Percentiles rank a stretch among this genome's conserved stretches.
phyloP scores from a whole-genome alignment of 2,329 filamentous ascomycete genomes.

The Esteya vermicola region DNA sequence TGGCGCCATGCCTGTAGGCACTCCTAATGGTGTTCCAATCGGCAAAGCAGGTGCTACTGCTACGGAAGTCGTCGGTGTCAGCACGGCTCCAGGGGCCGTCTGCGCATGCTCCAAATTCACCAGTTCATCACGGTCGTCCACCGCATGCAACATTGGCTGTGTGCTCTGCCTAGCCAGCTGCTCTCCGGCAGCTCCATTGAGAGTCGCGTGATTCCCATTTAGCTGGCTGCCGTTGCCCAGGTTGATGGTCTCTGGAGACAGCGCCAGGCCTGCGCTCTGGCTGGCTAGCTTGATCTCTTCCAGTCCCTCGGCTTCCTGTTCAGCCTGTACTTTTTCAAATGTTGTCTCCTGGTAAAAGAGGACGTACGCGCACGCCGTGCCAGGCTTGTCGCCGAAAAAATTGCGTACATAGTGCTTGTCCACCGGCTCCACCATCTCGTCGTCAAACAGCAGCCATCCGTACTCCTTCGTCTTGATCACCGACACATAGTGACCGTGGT shows the following conservation, averaged over 20 bases:
- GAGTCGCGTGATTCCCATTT: too few species aligned
- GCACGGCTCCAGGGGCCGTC: conserved; percentile 39
- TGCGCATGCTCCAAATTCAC: conserved; percentile 49
- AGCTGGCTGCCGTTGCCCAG: conserved; percentile 21
- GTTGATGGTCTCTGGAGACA: conserved; percentile 18
- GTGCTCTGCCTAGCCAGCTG: conserved; percentile 36
- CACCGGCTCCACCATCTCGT: conserved; percentile 96
- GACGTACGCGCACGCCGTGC: conserved; percentile 88
- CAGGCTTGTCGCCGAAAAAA: conserved; percentile 89
- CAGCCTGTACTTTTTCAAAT: conserved; percentile 51
- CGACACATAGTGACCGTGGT: conserved; percentile 94
- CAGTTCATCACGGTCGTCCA: conserved; percentile 36
- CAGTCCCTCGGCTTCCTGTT: conserved; percentile 69
- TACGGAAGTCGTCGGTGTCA: conserved; percentile 11
- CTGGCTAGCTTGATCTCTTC: conserved; percentile 45
- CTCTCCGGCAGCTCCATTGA: too few species aligned
- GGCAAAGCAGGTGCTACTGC: conserved; percentile 16
- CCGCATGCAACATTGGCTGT: conserved; percentile 23
- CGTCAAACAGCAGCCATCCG: conserved; percentile 92
- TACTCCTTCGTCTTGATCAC: conserved; percentile 95
- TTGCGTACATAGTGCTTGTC: conserved; percentile 93
- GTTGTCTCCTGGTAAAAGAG: conserved; percentile 93
- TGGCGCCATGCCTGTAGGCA: too few species aligned
- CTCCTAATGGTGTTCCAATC: too few species aligned
- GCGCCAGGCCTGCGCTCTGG: conserved; percentile 40